phyloP scores from a whole-genome alignment of 352 stramenopile genomes.

The Thalassiosira pacifica region DNA sequence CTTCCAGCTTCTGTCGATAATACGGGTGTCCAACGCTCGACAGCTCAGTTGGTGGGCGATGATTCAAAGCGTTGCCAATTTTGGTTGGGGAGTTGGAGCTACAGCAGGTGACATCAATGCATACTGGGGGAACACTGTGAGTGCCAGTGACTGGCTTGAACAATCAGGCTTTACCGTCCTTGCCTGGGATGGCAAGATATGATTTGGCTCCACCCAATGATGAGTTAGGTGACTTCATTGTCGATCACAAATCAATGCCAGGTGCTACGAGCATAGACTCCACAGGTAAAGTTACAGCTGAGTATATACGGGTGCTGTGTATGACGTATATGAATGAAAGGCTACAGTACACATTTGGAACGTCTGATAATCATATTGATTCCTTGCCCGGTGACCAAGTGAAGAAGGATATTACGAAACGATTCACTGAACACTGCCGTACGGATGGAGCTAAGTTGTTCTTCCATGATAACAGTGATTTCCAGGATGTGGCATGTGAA shows the following conservation, averaged over 20 bases:
- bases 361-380: not conserved
- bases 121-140: constrained; percentile 2
- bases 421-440: not conserved
- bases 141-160: not conserved
- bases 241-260: not conserved
- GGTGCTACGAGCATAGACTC: not conserved
- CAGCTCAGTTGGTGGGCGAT: constrained; percentile 12
- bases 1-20: too few relatives aligned
- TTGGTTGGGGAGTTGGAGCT: constrained; percentile 3
- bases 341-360: not conserved
- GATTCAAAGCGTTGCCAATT: not conserved
- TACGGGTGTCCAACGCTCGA: too few relatives aligned
- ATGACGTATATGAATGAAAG: not conserved
- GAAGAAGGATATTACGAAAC: not conserved
- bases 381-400: not conserved
- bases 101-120: not conserved
- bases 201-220: not conserved
- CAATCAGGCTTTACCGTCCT: not conserved
- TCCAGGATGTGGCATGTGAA: not conserved
- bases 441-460: not conserved
- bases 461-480: not conserved
- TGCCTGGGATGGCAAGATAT: constrained; percentile 8
- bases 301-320: not conserved
- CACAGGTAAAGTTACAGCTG: not conserved
- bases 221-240: not conserved